Conservation (phyloP, 305 asterid species). For the Fraxinus dipetala region DNA sequence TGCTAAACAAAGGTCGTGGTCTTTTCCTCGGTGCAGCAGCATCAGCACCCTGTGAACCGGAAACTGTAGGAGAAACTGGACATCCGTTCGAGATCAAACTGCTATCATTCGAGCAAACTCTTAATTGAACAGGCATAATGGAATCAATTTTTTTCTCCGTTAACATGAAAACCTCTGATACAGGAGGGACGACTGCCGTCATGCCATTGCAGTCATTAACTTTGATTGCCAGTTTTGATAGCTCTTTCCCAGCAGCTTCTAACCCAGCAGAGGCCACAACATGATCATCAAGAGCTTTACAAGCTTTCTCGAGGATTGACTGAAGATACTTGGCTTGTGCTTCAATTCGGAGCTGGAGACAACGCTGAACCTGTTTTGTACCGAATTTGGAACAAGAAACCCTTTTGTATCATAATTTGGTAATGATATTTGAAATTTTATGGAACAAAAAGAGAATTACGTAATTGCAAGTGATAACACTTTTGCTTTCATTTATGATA, state of each 20-base stretch:
- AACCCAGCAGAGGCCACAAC: constrained; percentile 46
- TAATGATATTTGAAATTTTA: background rate
- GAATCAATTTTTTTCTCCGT: constrained; percentile 28
- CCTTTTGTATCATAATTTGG: background rate
- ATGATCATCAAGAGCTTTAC: constrained; percentile 54
- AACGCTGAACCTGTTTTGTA: constrained; percentile 71
- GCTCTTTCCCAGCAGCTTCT: constrained; percentile 62
- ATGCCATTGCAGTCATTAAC: constrained; percentile 45
- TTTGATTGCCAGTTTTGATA: constrained; percentile 65
- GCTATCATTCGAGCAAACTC: constrained; percentile 36
- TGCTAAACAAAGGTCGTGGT: constrained; percentile 39
- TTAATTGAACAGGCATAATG: constrained; percentile 46
- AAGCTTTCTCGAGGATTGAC: constrained; percentile 82
- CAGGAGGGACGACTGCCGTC: constrained; percentile 27
- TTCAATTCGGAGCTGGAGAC: constrained; percentile 77
- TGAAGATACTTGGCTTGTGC: constrained; percentile 83
- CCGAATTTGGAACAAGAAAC: constrained; percentile 1
- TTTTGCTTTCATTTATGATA: too few relatives aligned
- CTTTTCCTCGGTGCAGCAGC: constrained; percentile 48
- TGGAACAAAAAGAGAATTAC: background rate
- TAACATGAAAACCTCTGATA: constrained; percentile 28
- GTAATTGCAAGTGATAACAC: too few relatives aligned
- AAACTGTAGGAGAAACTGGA: constrained; percentile 38
- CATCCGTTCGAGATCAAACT: constrained; percentile 9
- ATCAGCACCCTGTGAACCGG: constrained; percentile 39